A percentile compares a stretch with the other conserved stretches of the same genome.
Conservation (phyloP, 2,329 filamentous ascomycete species). For the Cercospora sojina region DNA sequence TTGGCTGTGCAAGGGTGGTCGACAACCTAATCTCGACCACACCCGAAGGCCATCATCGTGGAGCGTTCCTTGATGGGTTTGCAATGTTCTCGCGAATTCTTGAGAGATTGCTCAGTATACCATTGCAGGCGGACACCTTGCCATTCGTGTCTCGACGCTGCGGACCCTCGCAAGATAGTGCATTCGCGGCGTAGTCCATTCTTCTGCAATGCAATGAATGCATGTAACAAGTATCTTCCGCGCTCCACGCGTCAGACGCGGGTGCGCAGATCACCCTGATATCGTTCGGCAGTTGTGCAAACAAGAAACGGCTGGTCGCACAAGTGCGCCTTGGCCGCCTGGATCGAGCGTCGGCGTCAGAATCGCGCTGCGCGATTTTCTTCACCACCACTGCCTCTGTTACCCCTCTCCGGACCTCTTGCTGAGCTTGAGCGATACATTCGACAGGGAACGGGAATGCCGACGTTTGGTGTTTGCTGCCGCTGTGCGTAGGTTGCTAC, state of each 20-base stretch:
- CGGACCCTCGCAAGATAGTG: not conserved
- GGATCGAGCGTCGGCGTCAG: conserved; percentile 1
- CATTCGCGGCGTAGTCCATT: not conserved
- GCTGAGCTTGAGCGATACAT: not conserved
- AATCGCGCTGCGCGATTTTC: conserved; percentile 14
- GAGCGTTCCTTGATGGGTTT: not conserved
- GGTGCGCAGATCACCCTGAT: not conserved
- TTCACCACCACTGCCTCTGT: not conserved
- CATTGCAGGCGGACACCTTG: not conserved
- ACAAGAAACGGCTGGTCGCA: conserved; percentile 5
- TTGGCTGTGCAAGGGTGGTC: not conserved
- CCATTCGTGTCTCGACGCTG: not conserved
- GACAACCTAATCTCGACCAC: not conserved
- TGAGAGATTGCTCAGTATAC: not conserved
- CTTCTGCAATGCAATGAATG: conserved; percentile 3
- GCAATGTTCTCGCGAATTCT: not conserved
- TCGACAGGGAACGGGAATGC: not conserved
- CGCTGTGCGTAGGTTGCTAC: not conserved
- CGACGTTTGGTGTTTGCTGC: not conserved
- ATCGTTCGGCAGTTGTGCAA: conserved; percentile 6
- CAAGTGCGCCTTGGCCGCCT: conserved; percentile 5
- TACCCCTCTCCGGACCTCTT: conserved; percentile 6
- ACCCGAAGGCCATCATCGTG: not conserved
- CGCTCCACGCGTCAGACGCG: not conserved
- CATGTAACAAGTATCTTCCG: not conserved